Percentiles rank a stretch among this genome's conserved stretches.
Evolutionary conservation across 306 rosid genomes (phyloP).

Genomic region (Mimosa bimucronata): DNA sequence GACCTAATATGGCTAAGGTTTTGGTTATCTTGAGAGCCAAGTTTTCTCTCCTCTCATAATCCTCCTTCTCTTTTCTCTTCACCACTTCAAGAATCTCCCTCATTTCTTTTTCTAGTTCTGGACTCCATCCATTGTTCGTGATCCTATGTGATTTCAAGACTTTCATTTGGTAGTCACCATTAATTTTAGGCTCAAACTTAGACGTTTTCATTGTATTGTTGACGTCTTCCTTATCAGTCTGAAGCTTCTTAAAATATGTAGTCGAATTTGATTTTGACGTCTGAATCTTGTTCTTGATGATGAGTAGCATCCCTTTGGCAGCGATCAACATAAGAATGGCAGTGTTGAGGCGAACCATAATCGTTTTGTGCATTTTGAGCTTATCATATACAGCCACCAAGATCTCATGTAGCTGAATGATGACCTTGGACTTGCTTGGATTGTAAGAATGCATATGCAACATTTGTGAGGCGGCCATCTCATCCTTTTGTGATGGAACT

Average conservation of each 20-base stretch:
- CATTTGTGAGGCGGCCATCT: neutral
- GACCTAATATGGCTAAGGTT: slow-evolving; percentile 52
- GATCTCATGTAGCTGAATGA: slow-evolving; percentile 50
- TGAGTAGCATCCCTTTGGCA: slow-evolving; percentile 51
- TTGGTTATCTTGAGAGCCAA: slow-evolving; percentile 54
- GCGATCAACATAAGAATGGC: slow-evolving; percentile 47
- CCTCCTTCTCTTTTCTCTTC: neutral
- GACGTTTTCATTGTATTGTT: slow-evolving; percentile 43
- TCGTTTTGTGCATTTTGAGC: slow-evolving; percentile 62
- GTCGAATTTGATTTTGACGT: slow-evolving; percentile 64
- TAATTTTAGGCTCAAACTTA: slow-evolving; percentile 45
- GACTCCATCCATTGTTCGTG: slow-evolving; percentile 49
- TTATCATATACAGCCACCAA: slow-evolving; percentile 56
- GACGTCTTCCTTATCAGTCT: slow-evolving; percentile 50
- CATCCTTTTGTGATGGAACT: slow-evolving; percentile 2
- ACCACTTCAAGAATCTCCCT: slow-evolving; percentile 40
- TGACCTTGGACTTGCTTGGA: neutral
- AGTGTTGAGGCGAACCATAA: slow-evolving; percentile 57
- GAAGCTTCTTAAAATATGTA: slow-evolving; percentile 54
- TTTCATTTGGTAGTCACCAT: neutral
- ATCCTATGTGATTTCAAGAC: neutral
- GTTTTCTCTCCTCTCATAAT: slow-evolving; percentile 10
- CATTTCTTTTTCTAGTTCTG: slow-evolving; percentile 49
- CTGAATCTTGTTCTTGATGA: slow-evolving; percentile 58
- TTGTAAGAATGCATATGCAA: neutral